These are phyloP conservation scores for Raffaelea ambrosiae DNA, from an alignment of 2,329 filamentous ascomycete species.

Conservation along the genomic window DNA sequence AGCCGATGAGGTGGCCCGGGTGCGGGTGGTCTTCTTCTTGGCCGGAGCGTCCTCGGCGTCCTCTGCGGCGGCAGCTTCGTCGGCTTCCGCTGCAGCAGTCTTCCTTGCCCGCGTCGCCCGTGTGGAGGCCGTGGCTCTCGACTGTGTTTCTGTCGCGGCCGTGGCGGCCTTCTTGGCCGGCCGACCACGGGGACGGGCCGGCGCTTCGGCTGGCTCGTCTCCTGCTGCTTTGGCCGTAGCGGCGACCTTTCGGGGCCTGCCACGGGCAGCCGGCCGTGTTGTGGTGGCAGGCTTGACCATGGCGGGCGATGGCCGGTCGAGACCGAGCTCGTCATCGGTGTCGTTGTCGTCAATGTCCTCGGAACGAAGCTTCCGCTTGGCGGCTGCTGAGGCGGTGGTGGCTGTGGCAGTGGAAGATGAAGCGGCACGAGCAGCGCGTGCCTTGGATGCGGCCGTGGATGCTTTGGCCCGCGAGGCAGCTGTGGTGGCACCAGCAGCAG, in stretches of 20 bases:
- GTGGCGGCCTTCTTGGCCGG: constrained; percentile 23
- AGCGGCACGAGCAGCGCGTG: constrained; percentile 20
- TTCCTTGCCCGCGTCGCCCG: constrained; percentile 20
- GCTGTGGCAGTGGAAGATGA: constrained; percentile 16
- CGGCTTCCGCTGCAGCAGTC: constrained; percentile 8
- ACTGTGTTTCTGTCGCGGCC: constrained; percentile 14
- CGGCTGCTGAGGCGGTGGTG: constrained; percentile 17
- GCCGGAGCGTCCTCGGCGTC: constrained; percentile 18
- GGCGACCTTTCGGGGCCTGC: constrained; percentile 39
- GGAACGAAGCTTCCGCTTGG: constrained; percentile 45
- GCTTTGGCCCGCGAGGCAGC: constrained; percentile 31
- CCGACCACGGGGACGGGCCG: constrained; percentile 16
- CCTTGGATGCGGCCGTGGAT: constrained; percentile 37
- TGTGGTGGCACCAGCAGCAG: constrained; percentile 18
- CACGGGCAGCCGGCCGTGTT: constrained; percentile 36
- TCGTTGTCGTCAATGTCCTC: constrained; percentile 41
- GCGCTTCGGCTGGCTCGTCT: constrained; percentile 3
- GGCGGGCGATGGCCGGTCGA: constrained; percentile 10
- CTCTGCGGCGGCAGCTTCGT: not conserved
- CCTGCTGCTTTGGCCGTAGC: constrained; percentile 6
- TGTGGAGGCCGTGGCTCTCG: constrained; percentile 11
- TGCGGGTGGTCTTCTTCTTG: constrained; percentile 26
- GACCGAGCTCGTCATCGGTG: constrained; percentile 22
- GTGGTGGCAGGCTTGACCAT: constrained; percentile 24
- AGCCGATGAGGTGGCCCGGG: constrained; percentile 13